A percentile compares a stretch with the other conserved stretches of the same genome.
Evolutionary conservation across 805 yeast genomes (phyloP).

Genomic region (Lachancea kluyveri): DNA sequence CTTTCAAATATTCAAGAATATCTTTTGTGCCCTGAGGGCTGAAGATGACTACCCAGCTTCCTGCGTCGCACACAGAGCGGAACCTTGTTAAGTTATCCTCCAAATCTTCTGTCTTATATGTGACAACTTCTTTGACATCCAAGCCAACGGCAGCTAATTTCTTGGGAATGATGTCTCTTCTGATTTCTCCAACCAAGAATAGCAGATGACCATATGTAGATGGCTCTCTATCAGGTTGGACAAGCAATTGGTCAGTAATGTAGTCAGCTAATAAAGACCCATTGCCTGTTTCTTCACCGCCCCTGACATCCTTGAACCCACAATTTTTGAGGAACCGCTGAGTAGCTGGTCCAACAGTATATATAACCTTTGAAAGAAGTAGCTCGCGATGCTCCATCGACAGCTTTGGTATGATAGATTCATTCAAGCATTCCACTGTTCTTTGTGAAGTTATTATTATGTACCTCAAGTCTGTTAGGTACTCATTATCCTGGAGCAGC

Average conservation of each 20-base stretch:
- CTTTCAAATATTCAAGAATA: conserved; percentile 45
- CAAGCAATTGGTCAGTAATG: conserved; percentile 37
- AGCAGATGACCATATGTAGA: conserved; percentile 32
- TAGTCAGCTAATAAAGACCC: conserved; percentile 65
- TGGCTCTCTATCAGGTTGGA: neutral
- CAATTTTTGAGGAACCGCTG: conserved; percentile 44
- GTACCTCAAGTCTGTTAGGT: conserved; percentile 37
- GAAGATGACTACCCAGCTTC: conserved; percentile 75
- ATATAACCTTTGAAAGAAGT: conserved; percentile 49
- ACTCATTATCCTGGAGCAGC: conserved; percentile 39
- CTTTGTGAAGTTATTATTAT: conserved; percentile 84
- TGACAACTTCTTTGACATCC: conserved; percentile 44
- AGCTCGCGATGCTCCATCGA: conserved; percentile 12
- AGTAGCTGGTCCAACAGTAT: conserved; percentile 93
- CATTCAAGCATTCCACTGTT: conserved; percentile 74
- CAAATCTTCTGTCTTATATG: conserved; percentile 60
- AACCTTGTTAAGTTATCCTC: conserved; percentile 41
- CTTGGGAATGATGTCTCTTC: conserved; percentile 76
- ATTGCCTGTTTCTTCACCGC: conserved; percentile 76
- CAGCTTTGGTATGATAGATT: conserved; percentile 32
- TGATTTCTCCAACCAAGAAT: conserved; percentile 80
- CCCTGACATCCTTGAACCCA: conserved; percentile 66
- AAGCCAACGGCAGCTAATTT: conserved; percentile 34
- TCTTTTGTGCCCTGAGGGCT: conserved; percentile 83
- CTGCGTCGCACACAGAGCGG: conserved; percentile 9